Base-by-base conservation (phyloP, 2,329 filamentous ascomycete species). In the Teratosphaeria viscida region DNA sequence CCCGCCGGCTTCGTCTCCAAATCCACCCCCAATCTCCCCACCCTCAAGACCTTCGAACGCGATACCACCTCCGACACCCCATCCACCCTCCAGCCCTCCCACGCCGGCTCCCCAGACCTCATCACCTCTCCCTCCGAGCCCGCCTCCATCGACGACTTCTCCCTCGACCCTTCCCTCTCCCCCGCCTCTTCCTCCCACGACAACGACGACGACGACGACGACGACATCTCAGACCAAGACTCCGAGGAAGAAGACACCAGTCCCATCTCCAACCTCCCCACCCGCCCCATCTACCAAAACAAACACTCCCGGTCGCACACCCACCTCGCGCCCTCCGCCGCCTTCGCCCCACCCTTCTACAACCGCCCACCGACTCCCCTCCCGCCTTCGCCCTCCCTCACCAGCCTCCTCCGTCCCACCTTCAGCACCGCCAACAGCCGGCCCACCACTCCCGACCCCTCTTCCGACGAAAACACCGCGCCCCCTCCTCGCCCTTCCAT, bases 291-390 rank as follows among this genome's bases (percentile, higher is more conserved):
- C 35, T 75, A 73, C 62, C 76, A 75, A 60, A 75, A 74, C 67
- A 68, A 67, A 54, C 70, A 68, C 62, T 78, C 74, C 3, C 73
- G 74, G 53, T 77, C 76, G 26, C 73, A 79, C 55, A 75, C 72
- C n/a, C 74, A 78, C 43, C 73, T 79, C 1, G 70, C 71, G 1
- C 74, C 71, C 14, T 66, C 67, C 11, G 67, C 72, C 63, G 67
- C 72, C 63, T 88, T 87, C 72, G 83, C 82, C 11, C 94, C 94
- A 29, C 94, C 94, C 16, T 97, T 97, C 79, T 99, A 99, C 79
- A 95, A 95, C 64, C 85, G 92, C 2, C 94, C 94, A n/a, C 94
- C 94, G 0, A 96, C 91, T 2, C 92, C 94, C 2, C 80, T 97
- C 0, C 94, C 94, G 0, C 92, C 92, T 0, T 96, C 91, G 0